These are phyloP conservation scores for Malassezia furfur DNA, from an alignment of 1,284 basidiomycete genomes.

Conservation along the genomic window DNA sequence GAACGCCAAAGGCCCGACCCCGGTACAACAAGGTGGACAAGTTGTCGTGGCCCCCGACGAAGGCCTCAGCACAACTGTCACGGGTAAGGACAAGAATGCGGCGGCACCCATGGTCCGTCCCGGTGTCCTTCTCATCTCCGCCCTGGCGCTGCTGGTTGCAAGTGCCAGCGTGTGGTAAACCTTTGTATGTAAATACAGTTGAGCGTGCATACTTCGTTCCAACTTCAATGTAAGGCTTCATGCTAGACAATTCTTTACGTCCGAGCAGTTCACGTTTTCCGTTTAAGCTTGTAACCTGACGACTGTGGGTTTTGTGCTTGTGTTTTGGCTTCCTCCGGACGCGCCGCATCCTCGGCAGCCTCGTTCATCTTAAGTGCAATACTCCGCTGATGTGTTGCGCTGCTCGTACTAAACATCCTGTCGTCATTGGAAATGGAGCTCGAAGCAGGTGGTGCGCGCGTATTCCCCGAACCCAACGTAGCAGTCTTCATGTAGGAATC, in stretches of 20 bases:
- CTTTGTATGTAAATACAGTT: too few relatives aligned
- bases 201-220: too few relatives aligned
- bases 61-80: neutral
- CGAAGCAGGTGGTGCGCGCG: neutral
- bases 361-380: slow-evolving; percentile 39
- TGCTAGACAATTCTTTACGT: neutral
- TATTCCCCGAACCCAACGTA: neutral
- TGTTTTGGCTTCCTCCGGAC: neutral
- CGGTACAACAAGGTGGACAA: neutral
- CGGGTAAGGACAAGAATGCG: too few relatives aligned
- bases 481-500: slow-evolving; percentile 40
- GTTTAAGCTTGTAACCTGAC: slow-evolving; percentile 16
- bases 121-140: too few relatives aligned
- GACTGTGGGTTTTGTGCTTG: neutral
- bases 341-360: slow-evolving; percentile 1
- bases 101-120: too few relatives aligned
- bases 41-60: neutral
- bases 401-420: slow-evolving; percentile 35
- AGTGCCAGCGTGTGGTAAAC: too few relatives aligned
- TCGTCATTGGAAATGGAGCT: slow-evolving; percentile 23
- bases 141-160: too few relatives aligned
- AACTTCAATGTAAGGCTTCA: neutral
- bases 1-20: neutral
- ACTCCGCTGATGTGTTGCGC: slow-evolving; percentile 37
- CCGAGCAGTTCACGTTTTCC: neutral